phyloP scores from a whole-genome alignment of 139 green algal species.

The Tetradesmus obliquus region DNA sequence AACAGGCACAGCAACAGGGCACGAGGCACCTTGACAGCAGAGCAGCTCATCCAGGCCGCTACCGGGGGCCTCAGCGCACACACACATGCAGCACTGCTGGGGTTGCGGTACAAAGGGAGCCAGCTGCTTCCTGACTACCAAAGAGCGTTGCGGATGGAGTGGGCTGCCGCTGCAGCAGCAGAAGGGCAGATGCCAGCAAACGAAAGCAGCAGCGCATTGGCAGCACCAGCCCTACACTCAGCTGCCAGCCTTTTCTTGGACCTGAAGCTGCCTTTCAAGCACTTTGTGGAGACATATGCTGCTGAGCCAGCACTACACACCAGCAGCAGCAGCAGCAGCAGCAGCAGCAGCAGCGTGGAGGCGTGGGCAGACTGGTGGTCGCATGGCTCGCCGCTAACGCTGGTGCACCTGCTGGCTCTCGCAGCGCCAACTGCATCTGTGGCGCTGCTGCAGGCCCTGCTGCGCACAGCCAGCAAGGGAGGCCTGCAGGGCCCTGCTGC shows the following conservation, averaged over 20 bases:
- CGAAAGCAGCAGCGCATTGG: neutral
- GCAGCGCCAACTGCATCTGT: neutral
- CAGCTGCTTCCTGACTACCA: neutral
- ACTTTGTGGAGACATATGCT: neutral
- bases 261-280: conserved; percentile 32
- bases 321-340: conserved; percentile 4
- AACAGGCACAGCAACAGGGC: neutral
- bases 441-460: conserved; percentile 6
- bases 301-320: neutral
- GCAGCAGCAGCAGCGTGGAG: neutral
- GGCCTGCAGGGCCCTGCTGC: neutral
- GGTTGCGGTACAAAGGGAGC: neutral
- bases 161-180: neutral
- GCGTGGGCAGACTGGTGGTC: neutral
- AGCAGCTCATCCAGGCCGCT: neutral
- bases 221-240: conserved; percentile 18
- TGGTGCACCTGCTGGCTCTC: conserved; percentile 24
- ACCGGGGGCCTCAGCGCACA: neutral
- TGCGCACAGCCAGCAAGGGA: conserved; percentile 23
- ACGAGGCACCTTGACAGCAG: neutral
- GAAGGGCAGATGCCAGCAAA: neutral
- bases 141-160: neutral
- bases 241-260: conserved; percentile 42
- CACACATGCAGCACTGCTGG: conserved; percentile 18
- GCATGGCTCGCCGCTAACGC: neutral